Conservation (phyloP, 2,329 filamentous ascomycete species). For the Nothopassalora personata region DNA sequence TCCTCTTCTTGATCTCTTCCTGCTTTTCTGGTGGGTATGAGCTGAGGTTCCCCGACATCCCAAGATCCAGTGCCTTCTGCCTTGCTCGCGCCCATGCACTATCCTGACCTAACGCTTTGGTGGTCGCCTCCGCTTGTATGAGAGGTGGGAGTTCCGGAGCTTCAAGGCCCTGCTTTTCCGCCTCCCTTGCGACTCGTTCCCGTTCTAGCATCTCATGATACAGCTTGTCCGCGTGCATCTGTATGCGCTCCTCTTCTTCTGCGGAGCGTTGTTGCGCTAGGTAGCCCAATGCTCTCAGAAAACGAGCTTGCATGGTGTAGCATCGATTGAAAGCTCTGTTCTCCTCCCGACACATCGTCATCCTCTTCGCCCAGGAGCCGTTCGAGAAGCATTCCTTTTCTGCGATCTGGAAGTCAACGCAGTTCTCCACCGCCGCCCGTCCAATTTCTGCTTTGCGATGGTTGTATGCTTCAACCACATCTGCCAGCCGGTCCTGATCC, state of each 20-base stretch:
- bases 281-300: conserved; percentile 87
- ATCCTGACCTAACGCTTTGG: conserved; percentile 27
- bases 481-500: conserved; percentile 73
- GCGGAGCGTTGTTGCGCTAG: conserved; percentile 60
- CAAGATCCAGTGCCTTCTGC: conserved; percentile 22
- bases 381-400: conserved; percentile 76
- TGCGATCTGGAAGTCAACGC: conserved; percentile 76
- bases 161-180: conserved; percentile 52
- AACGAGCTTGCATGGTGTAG: conserved; percentile 84
- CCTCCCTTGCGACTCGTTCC: conserved; percentile 67
- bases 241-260: conserved; percentile 74
- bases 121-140: conserved; percentile 34
- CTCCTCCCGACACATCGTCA: conserved; percentile 77
- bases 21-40: conserved; percentile 50
- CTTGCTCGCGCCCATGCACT: conserved; percentile 28
- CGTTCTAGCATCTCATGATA: conserved; percentile 83
- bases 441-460: conserved; percentile 73
- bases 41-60: conserved; percentile 46
- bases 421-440: conserved; percentile 84
- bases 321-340: conserved; percentile 76
- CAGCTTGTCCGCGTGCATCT: conserved; percentile 89
- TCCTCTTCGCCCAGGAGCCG: conserved; percentile 60
- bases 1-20: conserved; percentile 50
- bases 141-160: conserved; percentile 57
- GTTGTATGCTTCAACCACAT: conserved; percentile 79